A percentile compares a stretch with the other conserved stretches of the same genome.
Conservation (phyloP, 2,329 filamentous ascomycete genomes). For the Verticillium zaregamsianum region DNA sequence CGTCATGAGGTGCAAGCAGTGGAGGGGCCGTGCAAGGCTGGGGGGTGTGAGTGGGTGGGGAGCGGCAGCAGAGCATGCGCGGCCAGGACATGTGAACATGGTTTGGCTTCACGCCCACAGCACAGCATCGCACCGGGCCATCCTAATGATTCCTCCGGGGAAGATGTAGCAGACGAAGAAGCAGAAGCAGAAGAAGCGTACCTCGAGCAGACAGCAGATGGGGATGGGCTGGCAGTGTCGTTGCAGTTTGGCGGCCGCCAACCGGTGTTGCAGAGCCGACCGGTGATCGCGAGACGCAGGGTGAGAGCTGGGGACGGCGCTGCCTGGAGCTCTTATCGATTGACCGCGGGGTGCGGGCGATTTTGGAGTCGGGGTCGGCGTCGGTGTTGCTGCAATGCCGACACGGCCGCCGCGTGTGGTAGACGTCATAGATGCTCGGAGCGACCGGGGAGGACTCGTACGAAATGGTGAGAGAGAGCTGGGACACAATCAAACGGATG, state of each 20-base stretch:
- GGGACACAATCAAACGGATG: not conserved
- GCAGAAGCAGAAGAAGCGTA: not conserved
- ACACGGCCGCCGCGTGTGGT: not conserved
- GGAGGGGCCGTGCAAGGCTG: not conserved
- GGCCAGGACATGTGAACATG: not conserved
- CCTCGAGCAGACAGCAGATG: constrained; percentile 3
- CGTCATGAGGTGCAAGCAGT: not conserved
- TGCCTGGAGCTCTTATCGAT: not conserved
- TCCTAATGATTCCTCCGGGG: no score
- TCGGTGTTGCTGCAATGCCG: not conserved
- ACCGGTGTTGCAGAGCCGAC: not conserved
- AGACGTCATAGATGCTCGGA: not conserved
- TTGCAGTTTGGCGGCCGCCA: not conserved
- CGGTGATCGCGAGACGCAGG: not conserved
- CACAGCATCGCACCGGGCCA: not conserved
- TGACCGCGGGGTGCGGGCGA: not conserved
- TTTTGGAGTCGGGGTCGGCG: not conserved
- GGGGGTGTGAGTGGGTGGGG: not conserved
- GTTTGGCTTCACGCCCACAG: not conserved
- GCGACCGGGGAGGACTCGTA: not conserved
- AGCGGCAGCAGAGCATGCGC: not conserved
- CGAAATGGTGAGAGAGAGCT: not conserved
- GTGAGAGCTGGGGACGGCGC: not conserved
- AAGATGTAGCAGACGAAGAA: not conserved
- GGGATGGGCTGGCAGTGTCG: not conserved